These are phyloP conservation scores for Ophiostoma ips DNA, from an alignment of 2,329 filamentous ascomycete species.

Conservation along the genomic window DNA sequence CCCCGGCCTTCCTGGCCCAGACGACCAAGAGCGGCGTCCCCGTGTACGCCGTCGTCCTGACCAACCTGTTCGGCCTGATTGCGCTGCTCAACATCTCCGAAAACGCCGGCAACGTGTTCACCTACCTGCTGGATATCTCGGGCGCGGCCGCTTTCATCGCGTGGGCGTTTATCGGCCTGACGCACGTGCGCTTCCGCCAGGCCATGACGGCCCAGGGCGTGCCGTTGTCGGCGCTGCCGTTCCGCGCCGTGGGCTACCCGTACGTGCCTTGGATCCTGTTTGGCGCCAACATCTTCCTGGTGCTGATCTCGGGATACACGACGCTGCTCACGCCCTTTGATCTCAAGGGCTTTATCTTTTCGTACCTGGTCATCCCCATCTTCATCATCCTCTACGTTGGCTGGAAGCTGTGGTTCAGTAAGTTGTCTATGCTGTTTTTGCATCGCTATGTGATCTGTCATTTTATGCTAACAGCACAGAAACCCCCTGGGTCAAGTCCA, in stretches of 20 bases:
- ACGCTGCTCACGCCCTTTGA: constrained; percentile 48
- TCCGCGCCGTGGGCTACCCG: constrained; percentile 47
- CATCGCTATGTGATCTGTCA: constrained; percentile 21
- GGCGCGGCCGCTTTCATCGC: constrained; percentile 55
- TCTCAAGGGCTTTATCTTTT: constrained; percentile 45
- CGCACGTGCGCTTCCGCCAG: constrained; percentile 53
- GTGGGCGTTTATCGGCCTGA: constrained; percentile 52
- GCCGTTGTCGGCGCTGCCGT: constrained; percentile 41
- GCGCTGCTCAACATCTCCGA: constrained; percentile 20
- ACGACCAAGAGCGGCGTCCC: constrained; percentile 39
- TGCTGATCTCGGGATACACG: constrained; percentile 55
- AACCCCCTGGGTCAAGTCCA: constrained; percentile 24
- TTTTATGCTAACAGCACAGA: not conserved
- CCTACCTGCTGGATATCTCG: constrained; percentile 59
- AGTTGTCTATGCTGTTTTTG: constrained; percentile 23
- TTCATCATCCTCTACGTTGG: constrained; percentile 46
- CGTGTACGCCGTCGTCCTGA: constrained; percentile 43
- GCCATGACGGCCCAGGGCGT: constrained; percentile 53
- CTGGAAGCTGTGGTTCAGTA: constrained; percentile 35
- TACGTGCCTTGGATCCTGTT: constrained; percentile 47
- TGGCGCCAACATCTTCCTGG: constrained; percentile 48
- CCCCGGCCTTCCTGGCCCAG: constrained; percentile 40
- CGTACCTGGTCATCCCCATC: constrained; percentile 52
- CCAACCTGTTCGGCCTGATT: constrained; percentile 50
- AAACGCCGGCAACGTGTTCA: constrained; percentile 43